Conservation (phyloP, 352 stramenopile genomes). For the Phytophthora fragariaefolia region DNA sequence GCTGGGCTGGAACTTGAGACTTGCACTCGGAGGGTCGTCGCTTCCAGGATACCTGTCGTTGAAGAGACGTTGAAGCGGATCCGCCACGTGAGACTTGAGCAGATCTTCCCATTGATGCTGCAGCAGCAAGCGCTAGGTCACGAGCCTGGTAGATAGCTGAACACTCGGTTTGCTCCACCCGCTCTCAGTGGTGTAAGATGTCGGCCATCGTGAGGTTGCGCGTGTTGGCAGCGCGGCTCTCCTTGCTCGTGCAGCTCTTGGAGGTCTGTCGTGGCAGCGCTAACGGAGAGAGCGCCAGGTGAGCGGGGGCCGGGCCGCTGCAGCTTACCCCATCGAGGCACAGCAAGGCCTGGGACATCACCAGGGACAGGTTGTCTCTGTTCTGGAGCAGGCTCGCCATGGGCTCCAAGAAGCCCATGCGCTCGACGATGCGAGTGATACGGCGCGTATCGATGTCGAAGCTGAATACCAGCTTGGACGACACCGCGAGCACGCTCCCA, state of each 20-base stretch:
- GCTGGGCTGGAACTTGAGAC: neutral
- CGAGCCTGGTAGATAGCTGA: no score
- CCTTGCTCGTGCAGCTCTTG: neutral
- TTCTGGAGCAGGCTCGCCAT: slow-evolving; percentile 8
- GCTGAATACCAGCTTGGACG: slow-evolving; percentile 14
- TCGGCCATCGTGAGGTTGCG: slow-evolving; percentile 19
- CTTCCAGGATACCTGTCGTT: slow-evolving; percentile 6
- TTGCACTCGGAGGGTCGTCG: neutral
- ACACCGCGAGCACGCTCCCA: slow-evolving; percentile 7
- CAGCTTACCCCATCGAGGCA: neutral
- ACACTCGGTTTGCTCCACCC: neutral
- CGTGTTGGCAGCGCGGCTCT: slow-evolving; percentile 2
- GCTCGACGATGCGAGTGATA: slow-evolving; percentile 8
- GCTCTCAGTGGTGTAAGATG: slow-evolving; percentile 7
- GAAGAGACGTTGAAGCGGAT: slow-evolving; percentile 11
- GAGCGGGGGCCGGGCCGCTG: neutral
- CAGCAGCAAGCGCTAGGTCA: no score
- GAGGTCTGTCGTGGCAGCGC: neutral
- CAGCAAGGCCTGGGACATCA: slow-evolving; percentile 14
- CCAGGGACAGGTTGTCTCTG: slow-evolving; percentile 13
- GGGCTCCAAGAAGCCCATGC: slow-evolving; percentile 16
- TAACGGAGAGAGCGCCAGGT: neutral
- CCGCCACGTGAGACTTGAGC: slow-evolving; percentile 3
- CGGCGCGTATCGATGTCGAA: slow-evolving; percentile 9
- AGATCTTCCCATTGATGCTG: neutral